Base-by-base conservation (phyloP, 2,329 filamentous ascomycete species). In the Ophiocordyceps sinensis region DNA sequence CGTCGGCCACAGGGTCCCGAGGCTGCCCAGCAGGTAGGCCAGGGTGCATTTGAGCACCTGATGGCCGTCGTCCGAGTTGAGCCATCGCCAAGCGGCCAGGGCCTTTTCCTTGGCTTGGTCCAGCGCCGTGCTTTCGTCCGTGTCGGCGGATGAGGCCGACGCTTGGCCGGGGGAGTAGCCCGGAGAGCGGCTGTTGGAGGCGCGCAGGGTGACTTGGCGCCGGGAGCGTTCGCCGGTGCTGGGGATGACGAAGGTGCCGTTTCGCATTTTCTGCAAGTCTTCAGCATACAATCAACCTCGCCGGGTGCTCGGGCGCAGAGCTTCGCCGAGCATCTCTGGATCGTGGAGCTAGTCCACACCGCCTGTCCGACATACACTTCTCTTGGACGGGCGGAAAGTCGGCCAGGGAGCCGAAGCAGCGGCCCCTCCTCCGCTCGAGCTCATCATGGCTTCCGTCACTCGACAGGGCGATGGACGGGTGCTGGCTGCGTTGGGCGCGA, bases 21-120 rank as follows among this genome's bases (percentile, higher is more conserved):
- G 67, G 50, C 85, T 93, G 15, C 85, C 89, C 29, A 95, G 62
- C 4, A 93, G 66, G 62, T 95, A 95, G 36, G 88, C 89, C 45
- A 95, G 63, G 28, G 86, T 88, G 66, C 87, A 95, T 62, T 95
- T 95, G 53, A 95, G 65, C 41, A 94, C 83, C 32, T 80, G 82
- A 44, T 80, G 79, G 6, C 86, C 88, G 29, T 75, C 79, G 29
- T 82, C 78, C 0, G 86, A 88, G 31, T 71, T 66, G 7, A 79
- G 54, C 67, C 85, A 91, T 43, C 59, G 54, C 60, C 74, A 71
- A 38, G 71, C 54, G 39, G 61, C 58, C 3, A 58, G 49, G 26
- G 65, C 50, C 41, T 53, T 62, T 41, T 65, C 46, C 23, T 47
- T 60, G 50, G 39, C 23, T 29, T 26, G 34, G 17, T 45, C 31